phyloP scores from a whole-genome alignment of 2,329 filamentous ascomycete species.

The Botrytis aclada region DNA sequence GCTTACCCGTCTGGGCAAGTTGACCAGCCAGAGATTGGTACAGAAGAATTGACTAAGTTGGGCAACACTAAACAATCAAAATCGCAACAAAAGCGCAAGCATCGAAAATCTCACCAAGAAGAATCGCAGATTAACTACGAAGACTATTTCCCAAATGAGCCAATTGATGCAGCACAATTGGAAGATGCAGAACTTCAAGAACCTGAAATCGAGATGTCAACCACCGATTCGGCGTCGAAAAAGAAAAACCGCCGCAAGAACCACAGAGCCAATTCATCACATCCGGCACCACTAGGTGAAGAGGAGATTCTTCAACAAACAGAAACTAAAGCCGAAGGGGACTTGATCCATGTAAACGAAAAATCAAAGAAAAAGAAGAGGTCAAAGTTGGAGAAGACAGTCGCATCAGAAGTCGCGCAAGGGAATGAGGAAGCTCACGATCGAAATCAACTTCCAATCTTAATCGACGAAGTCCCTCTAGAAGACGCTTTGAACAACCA shows the following conservation, averaged over 20 bases:
- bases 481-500: not conserved
- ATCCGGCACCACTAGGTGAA: not conserved
- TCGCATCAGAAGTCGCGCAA: not conserved
- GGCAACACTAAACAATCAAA: not conserved
- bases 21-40: not conserved
- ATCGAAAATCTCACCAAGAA: not conserved
- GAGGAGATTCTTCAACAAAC: not conserved
- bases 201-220: not conserved
- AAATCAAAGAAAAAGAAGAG: not conserved
- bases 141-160: not conserved
- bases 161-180: not conserved
- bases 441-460: not conserved
- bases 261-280: not conserved
- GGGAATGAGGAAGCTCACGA: not conserved
- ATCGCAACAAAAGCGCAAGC: slow-evolving; percentile 1
- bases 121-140: not conserved
- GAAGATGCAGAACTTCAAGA: not conserved
- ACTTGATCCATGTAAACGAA: not conserved
- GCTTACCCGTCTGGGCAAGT: not conserved
- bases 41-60: not conserved
- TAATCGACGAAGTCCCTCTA: not conserved
- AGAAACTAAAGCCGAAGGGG: not conserved
- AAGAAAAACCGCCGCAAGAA: not conserved
- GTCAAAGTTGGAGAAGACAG: not conserved
- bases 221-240: not conserved